phyloP scores from a whole-genome alignment of 192 early-diverging fungal genomes.

The Mortierella claussenii region DNA sequence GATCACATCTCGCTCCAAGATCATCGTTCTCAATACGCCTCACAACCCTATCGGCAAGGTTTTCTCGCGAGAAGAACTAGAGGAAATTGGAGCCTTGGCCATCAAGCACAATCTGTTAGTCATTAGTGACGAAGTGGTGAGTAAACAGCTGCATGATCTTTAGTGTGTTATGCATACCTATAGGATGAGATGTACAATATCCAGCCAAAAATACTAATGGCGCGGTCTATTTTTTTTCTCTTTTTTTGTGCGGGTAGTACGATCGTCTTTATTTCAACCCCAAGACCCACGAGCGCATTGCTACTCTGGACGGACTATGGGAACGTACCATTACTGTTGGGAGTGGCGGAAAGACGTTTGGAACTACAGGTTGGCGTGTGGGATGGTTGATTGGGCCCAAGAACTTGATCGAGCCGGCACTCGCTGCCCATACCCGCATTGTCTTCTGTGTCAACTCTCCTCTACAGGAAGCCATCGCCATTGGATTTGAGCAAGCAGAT shows the following conservation, averaged over 20 bases:
- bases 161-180: too few species aligned
- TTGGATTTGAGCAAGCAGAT: slow-evolving; percentile 73
- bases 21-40: slow-evolving; percentile 94
- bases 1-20: slow-evolving; percentile 81
- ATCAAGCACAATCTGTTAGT: slow-evolving; percentile 86
- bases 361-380: slow-evolving; percentile 96
- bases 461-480: slow-evolving; percentile 86
- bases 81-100: slow-evolving; percentile 80
- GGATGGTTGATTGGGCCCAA: slow-evolving; percentile 90
- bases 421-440: slow-evolving; percentile 90
- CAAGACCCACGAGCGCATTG: slow-evolving; percentile 74
- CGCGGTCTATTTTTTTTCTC: neutral
- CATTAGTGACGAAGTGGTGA: slow-evolving; percentile 90
- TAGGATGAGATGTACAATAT: too few species aligned
- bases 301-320: slow-evolving; percentile 89
- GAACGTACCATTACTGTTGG: slow-evolving; percentile 94
- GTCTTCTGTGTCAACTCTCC: slow-evolving; percentile 92
- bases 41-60: slow-evolving; percentile 95
- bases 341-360: slow-evolving; percentile 94
- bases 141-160: slow-evolving; percentile 6
- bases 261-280: slow-evolving; percentile 91
- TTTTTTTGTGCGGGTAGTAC: slow-evolving; percentile 55
- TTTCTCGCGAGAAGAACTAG: slow-evolving; percentile 78
- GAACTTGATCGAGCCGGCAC: slow-evolving; percentile 74
- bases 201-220: too few species aligned